Conservation (phyloP, 164 flowering plant genomes). For the Vitis vinifera region ASM3070453v1 NC_081810.1:15814501-15815000, state of each 20-base stretch:
- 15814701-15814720: not conserved
- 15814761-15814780: not conserved
- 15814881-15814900: too few species aligned
- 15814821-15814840: not conserved
- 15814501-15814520: slow-evolving; percentile 42
- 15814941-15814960: not conserved
- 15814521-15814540: slow-evolving; percentile 55
- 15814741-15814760: not conserved
- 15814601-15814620: slow-evolving; percentile 25
- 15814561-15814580: slow-evolving; percentile 43
- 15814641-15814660: slow-evolving; percentile 2
- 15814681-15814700: slow-evolving; percentile 2
- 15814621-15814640: slow-evolving; percentile 23
- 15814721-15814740: not conserved
- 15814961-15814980: not conserved
- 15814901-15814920: not conserved
- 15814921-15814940: not conserved
- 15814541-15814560: slow-evolving; percentile 57
- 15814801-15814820: not conserved
- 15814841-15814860: too few species aligned
- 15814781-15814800: not conserved
- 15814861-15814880: too few species aligned
- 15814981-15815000: not conserved
- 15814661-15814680: not conserved
- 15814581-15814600: slow-evolving; percentile 53